A percentile compares a stretch with the other conserved stretches of the same genome.
Conservation (phyloP, 2,329 filamentous ascomycete species). For the Aspergillus ruber region DNA sequence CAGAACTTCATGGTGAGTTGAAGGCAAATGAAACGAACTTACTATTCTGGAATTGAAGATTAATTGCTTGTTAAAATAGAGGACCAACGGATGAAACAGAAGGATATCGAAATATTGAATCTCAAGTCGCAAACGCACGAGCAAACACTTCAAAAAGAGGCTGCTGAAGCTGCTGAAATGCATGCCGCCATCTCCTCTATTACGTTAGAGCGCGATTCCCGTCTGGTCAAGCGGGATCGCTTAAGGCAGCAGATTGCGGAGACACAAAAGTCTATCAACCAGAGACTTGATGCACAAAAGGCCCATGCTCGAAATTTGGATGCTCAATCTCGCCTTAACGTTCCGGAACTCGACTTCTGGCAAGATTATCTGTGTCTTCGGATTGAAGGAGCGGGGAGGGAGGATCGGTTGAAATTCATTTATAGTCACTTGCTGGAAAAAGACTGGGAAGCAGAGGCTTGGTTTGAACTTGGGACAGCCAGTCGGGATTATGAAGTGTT, state of each 20-base stretch:
- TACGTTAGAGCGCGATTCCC: conserved; percentile 50
- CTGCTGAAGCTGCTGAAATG: conserved; percentile 58
- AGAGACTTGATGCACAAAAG: conserved; percentile 41
- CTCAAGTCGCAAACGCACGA: conserved; percentile 51
- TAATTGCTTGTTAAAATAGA: conserved; percentile 48
- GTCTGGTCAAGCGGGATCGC: conserved; percentile 49
- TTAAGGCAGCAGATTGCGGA: conserved; percentile 51
- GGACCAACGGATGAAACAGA: conserved; percentile 83
- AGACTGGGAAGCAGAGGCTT: conserved; percentile 82
- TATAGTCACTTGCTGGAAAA: conserved; percentile 81
- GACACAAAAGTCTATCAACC: conserved; percentile 41
- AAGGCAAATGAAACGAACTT: no score
- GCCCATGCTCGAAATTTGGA: conserved; percentile 63
- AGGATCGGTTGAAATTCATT: conserved; percentile 82
- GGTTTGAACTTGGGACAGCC: conserved; percentile 83
- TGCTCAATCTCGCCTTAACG: conserved; percentile 78
- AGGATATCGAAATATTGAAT: conserved; percentile 71
- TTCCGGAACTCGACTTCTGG: conserved; percentile 94
- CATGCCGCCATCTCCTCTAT: conserved; percentile 53
- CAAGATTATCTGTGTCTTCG: conserved; percentile 79
- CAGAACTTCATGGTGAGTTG: conserved; percentile 73
- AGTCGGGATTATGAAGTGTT: conserved; percentile 78
- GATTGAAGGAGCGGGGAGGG: conserved; percentile 80
- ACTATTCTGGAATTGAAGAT: neutral
- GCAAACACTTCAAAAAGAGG: conserved; percentile 53